Base-by-base conservation (phyloP, 768 basidiomycete species). In the Phylloporus sp. region DNA sequence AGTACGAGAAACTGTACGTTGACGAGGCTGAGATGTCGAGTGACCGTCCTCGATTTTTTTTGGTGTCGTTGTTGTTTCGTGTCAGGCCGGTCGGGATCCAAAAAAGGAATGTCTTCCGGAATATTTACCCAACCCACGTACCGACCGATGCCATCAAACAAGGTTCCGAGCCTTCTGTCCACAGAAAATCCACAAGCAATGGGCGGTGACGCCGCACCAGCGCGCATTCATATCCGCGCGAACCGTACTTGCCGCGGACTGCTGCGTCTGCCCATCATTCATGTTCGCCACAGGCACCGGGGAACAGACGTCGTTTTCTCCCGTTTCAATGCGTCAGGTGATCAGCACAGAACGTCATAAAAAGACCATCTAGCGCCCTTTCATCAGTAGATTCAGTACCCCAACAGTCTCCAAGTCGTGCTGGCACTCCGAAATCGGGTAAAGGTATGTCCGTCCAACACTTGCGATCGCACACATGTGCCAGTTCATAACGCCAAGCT, bases 141-240 rank as follows among this genome's bases (percentile, higher is more conserved):
- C 35, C 22, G 32, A 26, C 42, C 42, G 23, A n/a, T n/a, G n/a
- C n/a, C 50, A 44, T 40, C 44, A 43, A 46, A 21, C 22, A 44
- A 41, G 31, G 49, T 22, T 42, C 34, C 38, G 26, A 37, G 31
- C 28, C 29, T 6, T 32, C 32, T 27, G 34, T 33, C 44, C 46
- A 54, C 36, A 31, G 35, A 31, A 37, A 34, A 35, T 17, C 10
- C 41, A n/a, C 31, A 34, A 22, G 38, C 38, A 34, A 20, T 42
- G 42, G 41, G 55, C 55, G 39, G 50, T 51, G 56, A 47, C 35
- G 46, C 46, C 41, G 42, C 24, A n/a, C 46, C 29, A 49, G 41
- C 48, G 36, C 53, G 46, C 38, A 32, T 52, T 65, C 65, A 67
- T 67, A 52, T 65, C 64, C 64, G 66, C 61, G 50, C 54, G 56